These are phyloP conservation scores for Paradendryphiella salina DNA, from an alignment of 2,329 filamentous ascomycete species.

Conservation along the genomic window DNA sequence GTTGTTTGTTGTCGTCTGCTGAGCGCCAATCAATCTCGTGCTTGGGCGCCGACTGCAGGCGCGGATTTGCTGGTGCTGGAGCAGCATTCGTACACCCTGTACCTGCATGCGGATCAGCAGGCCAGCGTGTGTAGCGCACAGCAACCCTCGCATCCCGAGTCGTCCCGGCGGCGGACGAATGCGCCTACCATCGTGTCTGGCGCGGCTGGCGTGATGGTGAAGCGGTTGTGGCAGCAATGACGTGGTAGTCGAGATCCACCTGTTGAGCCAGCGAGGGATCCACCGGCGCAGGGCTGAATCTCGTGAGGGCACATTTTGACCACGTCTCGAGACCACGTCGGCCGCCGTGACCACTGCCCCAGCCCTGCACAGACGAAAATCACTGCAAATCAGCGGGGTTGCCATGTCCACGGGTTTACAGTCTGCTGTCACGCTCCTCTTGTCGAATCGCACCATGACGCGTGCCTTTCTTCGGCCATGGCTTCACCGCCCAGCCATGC, in stretches of 20 bases:
- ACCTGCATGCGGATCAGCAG: conserved; percentile 14
- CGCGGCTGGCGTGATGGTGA: conserved; percentile 12
- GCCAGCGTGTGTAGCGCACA: conserved; percentile 6
- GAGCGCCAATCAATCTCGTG: conserved; percentile 4
- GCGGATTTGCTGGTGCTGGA: conserved; percentile 11
- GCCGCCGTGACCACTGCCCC: no score
- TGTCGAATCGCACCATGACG: conserved; percentile 39
- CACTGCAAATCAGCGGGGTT: not conserved
- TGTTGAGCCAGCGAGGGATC: not conserved
- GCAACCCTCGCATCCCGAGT: conserved; percentile 12
- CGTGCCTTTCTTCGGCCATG: conserved; percentile 27
- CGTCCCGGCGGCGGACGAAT: conserved; percentile 20
- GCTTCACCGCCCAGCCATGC: conserved; percentile 9
- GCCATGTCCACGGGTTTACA: not conserved
- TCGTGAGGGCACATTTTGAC: not conserved
- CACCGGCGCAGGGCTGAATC: conserved; percentile 11
- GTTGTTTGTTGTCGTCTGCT: not conserved
- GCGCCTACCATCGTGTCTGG: conserved; percentile 21
- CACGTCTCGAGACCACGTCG: not conserved
- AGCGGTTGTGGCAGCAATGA: conserved; percentile 6
- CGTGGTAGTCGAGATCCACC: conserved; percentile 5
- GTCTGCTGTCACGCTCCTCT: not conserved
- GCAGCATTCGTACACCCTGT: conserved; percentile 9
- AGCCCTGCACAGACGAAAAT: not conserved
- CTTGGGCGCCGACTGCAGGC: not conserved